These are phyloP conservation scores for Phialophora tarda DNA, from an alignment of 2,329 filamentous ascomycete genomes.

Conservation along the genomic window DNA sequence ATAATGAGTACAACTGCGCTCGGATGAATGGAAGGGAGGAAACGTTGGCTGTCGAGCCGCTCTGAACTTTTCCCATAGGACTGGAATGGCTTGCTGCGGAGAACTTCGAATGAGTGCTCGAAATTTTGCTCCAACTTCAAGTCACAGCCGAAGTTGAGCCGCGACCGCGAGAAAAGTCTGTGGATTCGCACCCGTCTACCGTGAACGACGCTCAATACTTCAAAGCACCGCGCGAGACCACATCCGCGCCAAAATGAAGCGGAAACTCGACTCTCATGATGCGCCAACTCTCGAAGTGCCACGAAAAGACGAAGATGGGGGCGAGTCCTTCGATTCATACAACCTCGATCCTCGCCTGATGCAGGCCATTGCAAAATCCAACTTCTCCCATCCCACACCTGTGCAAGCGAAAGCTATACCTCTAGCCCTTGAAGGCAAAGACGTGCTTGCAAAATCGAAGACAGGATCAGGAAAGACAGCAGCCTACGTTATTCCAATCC, in stretches of 20 bases:
- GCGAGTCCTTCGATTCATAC: constrained; percentile 71
- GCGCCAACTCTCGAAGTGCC: constrained; percentile 49
- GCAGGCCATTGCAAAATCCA: constrained; percentile 82
- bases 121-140: constrained; percentile 10
- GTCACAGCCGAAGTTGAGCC: constrained; percentile 12
- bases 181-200: neutral
- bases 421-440: constrained; percentile 81
- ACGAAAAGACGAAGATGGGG: constrained; percentile 34
- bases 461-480: constrained; percentile 97
- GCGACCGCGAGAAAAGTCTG: constrained; percentile 14
- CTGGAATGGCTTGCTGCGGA: neutral
- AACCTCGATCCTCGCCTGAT: constrained; percentile 83
- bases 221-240: neutral
- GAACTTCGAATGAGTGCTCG: neutral
- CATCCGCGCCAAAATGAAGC: constrained; percentile 51
- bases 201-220: neutral
- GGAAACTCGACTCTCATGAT: constrained; percentile 57
- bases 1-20: neutral
- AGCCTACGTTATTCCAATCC: constrained; percentile 89
- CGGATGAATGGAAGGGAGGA: neutral
- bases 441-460: constrained; percentile 89
- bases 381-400: constrained; percentile 83
- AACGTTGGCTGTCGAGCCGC: neutral
- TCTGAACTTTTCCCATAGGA: neutral
- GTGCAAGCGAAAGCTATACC: constrained; percentile 90